A percentile compares a stretch with the other conserved stretches of the same genome.
Evolutionary conservation across 257 asterid species (phyloP).

Genomic region (Osmanthus fragrans): DNA sequence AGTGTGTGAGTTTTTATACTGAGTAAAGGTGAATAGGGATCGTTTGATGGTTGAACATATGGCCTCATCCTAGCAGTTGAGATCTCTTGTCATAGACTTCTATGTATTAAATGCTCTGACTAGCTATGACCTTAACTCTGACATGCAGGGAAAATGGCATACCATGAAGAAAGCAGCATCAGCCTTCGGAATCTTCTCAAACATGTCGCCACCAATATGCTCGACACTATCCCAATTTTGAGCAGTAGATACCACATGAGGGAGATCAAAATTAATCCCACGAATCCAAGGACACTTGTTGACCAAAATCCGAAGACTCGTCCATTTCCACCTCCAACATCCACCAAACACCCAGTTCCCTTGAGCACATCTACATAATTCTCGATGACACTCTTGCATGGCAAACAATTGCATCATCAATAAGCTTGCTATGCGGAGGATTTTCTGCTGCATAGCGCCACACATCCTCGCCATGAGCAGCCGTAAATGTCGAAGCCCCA

Average conservation of each 20-base stretch:
- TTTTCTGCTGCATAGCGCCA: conserved; percentile 32
- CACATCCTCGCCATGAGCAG: conserved; percentile 28
- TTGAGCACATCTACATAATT: conserved; percentile 33
- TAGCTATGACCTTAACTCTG: too few relatives aligned
- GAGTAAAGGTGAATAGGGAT: too few relatives aligned
- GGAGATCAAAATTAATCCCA: conserved; percentile 49
- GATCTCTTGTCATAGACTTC: too few relatives aligned
- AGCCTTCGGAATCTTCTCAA: conserved; percentile 47
- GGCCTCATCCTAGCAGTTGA: too few relatives aligned
- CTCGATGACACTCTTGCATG: conserved; percentile 28
- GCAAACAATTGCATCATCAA: conserved; percentile 46
- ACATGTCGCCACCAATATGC: conserved; percentile 60
- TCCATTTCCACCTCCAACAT: conserved; percentile 63
- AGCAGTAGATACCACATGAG: conserved; percentile 45
- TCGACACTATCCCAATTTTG: conserved; percentile 30
- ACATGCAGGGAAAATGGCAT: background rate
- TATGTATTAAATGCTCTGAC: too few relatives aligned
- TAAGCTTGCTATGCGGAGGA: conserved; percentile 25
- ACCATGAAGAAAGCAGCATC: conserved; percentile 59
- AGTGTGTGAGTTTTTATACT: too few relatives aligned
- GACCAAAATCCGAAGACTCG: conserved; percentile 34
- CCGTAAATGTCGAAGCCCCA: conserved; percentile 13
- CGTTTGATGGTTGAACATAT: too few relatives aligned
- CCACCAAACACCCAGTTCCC: conserved; percentile 49
- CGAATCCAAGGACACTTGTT: conserved; percentile 33